Percentiles rank a stretch among this genome's conserved stretches.
These are phyloP conservation scores for Rachicladosporium sp. DNA, from an alignment of 2,329 filamentous ascomycete genomes.

Conservation along the genomic window DNA sequence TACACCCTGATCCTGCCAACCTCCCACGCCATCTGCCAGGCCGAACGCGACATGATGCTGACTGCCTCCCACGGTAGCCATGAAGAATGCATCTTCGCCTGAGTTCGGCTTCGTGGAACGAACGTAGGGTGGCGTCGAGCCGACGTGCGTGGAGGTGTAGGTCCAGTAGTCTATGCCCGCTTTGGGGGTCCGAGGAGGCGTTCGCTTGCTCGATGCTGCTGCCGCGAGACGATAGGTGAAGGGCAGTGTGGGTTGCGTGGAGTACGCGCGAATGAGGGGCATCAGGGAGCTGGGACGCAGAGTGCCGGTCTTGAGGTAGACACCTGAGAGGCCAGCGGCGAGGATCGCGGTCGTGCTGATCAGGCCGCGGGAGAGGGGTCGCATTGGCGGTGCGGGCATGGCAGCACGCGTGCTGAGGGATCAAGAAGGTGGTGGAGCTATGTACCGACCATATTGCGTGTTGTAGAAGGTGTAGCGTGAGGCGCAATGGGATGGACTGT, in stretches of 20 bases:
- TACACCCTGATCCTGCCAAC: conserved; percentile 84
- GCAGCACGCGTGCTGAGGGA: too few relatives aligned
- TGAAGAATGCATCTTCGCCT: conserved; percentile 96
- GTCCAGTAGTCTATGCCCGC: conserved; percentile 32
- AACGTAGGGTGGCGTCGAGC: conserved; percentile 36
- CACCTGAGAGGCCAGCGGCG: conserved; percentile 5
- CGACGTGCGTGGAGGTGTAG: conserved; percentile 20
- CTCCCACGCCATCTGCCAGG: conserved; percentile 87
- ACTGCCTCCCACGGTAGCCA: conserved; percentile 57
- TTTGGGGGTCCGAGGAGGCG: conserved; percentile 33
- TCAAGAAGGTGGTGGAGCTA: too few relatives aligned
- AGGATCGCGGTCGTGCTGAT: conserved; percentile 6
- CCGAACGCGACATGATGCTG: conserved; percentile 66
- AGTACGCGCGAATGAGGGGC: conserved; percentile 4
- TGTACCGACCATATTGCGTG: too few relatives aligned
- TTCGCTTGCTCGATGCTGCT: conserved; percentile 23
- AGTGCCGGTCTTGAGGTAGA: conserved; percentile 4
- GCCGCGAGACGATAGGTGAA: conserved; percentile 28
- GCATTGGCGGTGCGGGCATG: not conserved
- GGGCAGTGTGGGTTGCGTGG: conserved; percentile 1
- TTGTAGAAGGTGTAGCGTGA: too few relatives aligned
- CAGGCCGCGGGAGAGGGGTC: conserved; percentile 2
- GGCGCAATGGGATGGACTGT: too few relatives aligned
- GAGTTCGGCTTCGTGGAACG: conserved; percentile 47
- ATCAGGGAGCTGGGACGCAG: conserved; percentile 1